These are phyloP conservation scores for Huntiella moniliformis DNA, from an alignment of 2,329 filamentous ascomycete species.

Conservation along the genomic window DNA sequence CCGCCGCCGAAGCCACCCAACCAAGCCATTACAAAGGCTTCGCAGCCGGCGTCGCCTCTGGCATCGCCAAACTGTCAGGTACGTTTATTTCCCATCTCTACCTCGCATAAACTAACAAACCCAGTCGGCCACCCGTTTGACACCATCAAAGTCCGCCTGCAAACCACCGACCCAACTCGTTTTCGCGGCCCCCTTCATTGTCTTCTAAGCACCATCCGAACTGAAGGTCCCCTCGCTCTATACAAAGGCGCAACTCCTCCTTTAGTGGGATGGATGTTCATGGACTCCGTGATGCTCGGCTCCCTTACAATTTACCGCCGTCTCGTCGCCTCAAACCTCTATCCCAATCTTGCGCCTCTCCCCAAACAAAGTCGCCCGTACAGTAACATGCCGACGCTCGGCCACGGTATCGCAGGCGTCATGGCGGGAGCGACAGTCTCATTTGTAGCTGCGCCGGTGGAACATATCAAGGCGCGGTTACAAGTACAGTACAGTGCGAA, in stretches of 20 bases:
- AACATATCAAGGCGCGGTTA: constrained; percentile 84
- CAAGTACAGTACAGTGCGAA: constrained; percentile 81
- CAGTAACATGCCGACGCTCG: constrained; percentile 44
- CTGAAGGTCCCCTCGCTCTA: constrained; percentile 67
- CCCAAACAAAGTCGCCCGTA: constrained; percentile 8
- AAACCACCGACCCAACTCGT: constrained; percentile 59
- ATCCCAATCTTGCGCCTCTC: constrained; percentile 21
- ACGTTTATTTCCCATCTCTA: constrained; percentile 17
- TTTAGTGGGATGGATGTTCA: constrained; percentile 93
- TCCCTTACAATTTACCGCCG: constrained; percentile 80
- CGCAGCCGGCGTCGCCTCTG: constrained; percentile 87
- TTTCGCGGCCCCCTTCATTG: constrained; percentile 82
- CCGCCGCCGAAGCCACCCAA: constrained; percentile 5
- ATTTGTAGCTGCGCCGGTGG: constrained; percentile 82
- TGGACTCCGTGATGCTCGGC: constrained; percentile 83
- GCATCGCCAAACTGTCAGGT: constrained; percentile 78
- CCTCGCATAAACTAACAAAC: constrained; percentile 3
- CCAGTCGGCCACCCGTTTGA: constrained; percentile 63
- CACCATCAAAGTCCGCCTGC: constrained; percentile 88
- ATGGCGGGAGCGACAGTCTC: constrained; percentile 77
- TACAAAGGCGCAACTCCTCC: constrained; percentile 93
- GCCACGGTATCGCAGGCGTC: constrained; percentile 75
- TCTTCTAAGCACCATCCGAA: constrained; percentile 61
- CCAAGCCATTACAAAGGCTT: constrained; percentile 76
- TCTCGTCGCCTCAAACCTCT: constrained; percentile 63